Conservation (phyloP, 495 filamentous ascomycete species). For the Aspergillus wentii region DNA sequence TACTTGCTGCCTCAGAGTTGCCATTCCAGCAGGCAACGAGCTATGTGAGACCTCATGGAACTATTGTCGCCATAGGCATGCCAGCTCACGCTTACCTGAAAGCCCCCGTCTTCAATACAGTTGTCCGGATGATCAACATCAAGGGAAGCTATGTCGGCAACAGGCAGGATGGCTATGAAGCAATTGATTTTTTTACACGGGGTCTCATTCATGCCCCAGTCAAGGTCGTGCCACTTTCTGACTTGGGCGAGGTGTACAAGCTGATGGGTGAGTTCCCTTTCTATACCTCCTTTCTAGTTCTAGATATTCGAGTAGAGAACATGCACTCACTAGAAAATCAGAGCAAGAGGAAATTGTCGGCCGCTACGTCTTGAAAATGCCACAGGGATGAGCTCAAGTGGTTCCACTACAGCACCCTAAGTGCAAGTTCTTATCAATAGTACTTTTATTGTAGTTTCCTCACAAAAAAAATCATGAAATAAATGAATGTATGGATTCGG, state of each 20-base stretch:
- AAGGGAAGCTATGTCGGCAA: slow-evolving; percentile 80
- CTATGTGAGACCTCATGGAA: slow-evolving; percentile 69
- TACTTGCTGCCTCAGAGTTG: slow-evolving; percentile 70
- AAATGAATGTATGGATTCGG: no score
- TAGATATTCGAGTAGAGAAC: no score
- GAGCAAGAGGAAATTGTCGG: slow-evolving; percentile 63
- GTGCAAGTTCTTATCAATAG: no score
- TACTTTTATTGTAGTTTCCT: no score
- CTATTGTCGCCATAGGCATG: slow-evolving; percentile 69
- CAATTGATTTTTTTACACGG: slow-evolving; percentile 70
- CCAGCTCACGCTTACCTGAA: slow-evolving; percentile 64
- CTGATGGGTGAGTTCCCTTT: no score
- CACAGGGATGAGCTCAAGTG: no score
- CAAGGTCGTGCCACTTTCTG: no score
- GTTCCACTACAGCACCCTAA: no score
- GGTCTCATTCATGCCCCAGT: no score
- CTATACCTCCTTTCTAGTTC: no score
- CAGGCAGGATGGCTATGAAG: slow-evolving; percentile 67
- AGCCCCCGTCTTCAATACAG: slow-evolving; percentile 71
- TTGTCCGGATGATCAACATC: slow-evolving; percentile 74
- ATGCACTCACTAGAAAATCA: slow-evolving; percentile 5
- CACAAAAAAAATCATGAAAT: no score
- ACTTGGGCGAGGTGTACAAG: no score
- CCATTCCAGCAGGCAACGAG: slow-evolving; percentile 79
- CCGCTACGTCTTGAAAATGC: slow-evolving; percentile 67